Conservation (phyloP, 768 basidiomycete species). For the Tylopilus sp. region DNA sequence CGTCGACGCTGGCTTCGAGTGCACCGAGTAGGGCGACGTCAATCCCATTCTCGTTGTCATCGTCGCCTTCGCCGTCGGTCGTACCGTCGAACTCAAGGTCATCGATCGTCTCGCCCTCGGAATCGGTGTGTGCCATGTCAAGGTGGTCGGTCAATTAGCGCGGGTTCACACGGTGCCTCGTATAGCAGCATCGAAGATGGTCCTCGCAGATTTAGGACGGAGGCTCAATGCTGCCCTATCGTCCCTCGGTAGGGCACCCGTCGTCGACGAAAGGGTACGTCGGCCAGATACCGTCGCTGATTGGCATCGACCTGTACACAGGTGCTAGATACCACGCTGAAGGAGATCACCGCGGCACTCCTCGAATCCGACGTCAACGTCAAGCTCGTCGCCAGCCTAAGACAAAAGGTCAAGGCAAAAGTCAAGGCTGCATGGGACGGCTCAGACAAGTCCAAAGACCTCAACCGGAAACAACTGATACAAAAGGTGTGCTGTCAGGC, state of each 20-base stretch:
- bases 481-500: constrained; percentile 64
- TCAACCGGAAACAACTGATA: constrained; percentile 80
- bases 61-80: constrained; percentile 44
- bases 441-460: constrained; percentile 71
- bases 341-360: constrained; percentile 91
- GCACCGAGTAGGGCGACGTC: constrained; percentile 63
- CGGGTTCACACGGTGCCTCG: constrained; percentile 30
- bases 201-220: constrained; percentile 91
- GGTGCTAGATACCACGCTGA: constrained; percentile 92
- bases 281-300: neutral
- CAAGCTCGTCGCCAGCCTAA: constrained; percentile 83
- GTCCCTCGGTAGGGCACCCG: constrained; percentile 78
- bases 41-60: constrained; percentile 45
- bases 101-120: constrained; percentile 61
- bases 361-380: constrained; percentile 98
- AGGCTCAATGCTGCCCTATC: constrained; percentile 92
- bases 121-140: constrained; percentile 53
- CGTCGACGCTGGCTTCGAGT: constrained; percentile 53
- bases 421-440: constrained; percentile 79
- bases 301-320: constrained; percentile 30
- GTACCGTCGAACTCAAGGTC: constrained; percentile 52
- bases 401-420: constrained; percentile 87
- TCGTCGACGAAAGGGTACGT: constrained; percentile 88
- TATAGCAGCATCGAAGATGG: constrained; percentile 55
- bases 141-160: neutral